Evolutionary conservation across 2,329 filamentous ascomycete species (phyloP), one percentile per base, ranked within the genome.

Genomic region (Fusarium sp.): DNA sequence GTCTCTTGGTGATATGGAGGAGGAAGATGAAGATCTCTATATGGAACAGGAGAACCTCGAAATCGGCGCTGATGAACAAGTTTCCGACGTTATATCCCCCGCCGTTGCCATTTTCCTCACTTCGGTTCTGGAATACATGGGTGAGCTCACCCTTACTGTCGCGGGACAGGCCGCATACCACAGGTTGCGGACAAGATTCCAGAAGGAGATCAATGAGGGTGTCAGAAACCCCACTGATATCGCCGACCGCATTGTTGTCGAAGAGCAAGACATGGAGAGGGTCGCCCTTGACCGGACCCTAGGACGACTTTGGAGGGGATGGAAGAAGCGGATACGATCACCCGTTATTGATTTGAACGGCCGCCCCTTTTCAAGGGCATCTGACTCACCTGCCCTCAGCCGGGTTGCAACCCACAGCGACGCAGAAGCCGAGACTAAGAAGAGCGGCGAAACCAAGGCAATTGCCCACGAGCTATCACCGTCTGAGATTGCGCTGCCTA

Each of bases 51-150:
- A 97, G 67, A 90, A 94, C 45, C 87, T 96, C 13, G 89, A 91
- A 41, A 85, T 88, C 57, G 87, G 87, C 62, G 85, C 84, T 27
- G 85, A 88, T 45, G 90, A 92, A 68, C 85, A 88, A 39, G 83
- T 89, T 39, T 90, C 91, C 59, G 92, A 92, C 67, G 88, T 92
- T 57, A 93, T 98, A 23, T 97, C 95, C 0, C 95, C 97, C 34
- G 93, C 95, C 0, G 94, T 97, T 16, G 95, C 97, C 68, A 98
- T 99, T 74, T 99, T 98, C 83, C 86, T 99, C 56, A 98, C 97
- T 1, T 97, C 96, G 0, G 94, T 99, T 70, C 87, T 99, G 48
- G 97, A 99, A 83, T 97, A 95, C 80, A 91, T 99, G 83, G 96
- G 94, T 35, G 97, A 99, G 83, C 94, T 97, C 81, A 93, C 95